A percentile compares a stretch with the other conserved stretches of the same genome.
phyloP scores from a whole-genome alignment of 352 stramenopile genomes.

The Elongisporangium anandrum region DNA sequence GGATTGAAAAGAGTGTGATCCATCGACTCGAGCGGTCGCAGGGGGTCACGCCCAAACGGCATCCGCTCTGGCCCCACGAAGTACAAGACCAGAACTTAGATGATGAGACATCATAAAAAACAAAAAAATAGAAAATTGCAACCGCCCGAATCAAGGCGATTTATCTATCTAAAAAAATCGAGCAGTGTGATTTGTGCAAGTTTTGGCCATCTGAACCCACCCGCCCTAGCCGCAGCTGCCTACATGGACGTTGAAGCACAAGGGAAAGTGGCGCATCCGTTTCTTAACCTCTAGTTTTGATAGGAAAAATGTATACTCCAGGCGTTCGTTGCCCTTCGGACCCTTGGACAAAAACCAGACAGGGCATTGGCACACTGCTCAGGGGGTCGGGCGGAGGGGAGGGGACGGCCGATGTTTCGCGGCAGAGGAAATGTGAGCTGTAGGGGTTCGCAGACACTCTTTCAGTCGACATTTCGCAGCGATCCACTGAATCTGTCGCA shows the following conservation, averaged over 20 bases:
- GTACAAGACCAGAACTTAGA: not conserved
- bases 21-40: constrained; percentile 27
- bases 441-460: not conserved
- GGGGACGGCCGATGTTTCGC: not conserved
- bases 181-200: not conserved
- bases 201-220: not conserved
- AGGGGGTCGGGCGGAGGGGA: not conserved
- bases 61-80: constrained; percentile 33
- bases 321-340: not conserved
- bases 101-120: not conserved
- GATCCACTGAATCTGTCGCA: not conserved
- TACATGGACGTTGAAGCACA: not conserved
- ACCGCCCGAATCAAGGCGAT: not conserved
- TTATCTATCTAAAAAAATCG: no score
- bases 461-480: not conserved
- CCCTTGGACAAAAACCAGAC: not conserved
- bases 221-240: not conserved
- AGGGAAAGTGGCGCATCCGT: not conserved
- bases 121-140: not conserved
- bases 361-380: not conserved
- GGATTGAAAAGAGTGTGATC: constrained; percentile 61
- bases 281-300: not conserved
- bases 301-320: not conserved
- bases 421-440: not conserved
- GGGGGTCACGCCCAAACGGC: constrained; percentile 34